Evolutionary conservation across 2,329 filamentous ascomycete genomes (phyloP).

Genomic region (Penicillium olsonii): DNA sequence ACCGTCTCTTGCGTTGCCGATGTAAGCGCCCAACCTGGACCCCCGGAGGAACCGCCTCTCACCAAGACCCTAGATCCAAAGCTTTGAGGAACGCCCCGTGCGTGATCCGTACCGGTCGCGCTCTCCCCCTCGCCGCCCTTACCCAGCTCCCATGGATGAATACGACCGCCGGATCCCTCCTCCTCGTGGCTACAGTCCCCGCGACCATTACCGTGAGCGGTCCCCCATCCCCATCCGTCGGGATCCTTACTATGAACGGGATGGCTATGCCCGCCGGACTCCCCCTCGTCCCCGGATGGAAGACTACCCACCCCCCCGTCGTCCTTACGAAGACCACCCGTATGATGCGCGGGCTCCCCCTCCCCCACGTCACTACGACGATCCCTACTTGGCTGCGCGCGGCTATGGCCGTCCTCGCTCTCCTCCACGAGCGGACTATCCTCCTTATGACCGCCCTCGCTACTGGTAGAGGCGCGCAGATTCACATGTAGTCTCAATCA

Average conservation of each 20-base stretch:
- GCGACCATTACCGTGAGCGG: slow-evolving; percentile 82
- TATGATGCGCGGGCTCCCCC: slow-evolving; percentile 57
- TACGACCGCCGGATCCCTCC: slow-evolving; percentile 81
- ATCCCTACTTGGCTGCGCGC: slow-evolving; percentile 60
- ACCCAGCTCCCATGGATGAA: slow-evolving; percentile 67
- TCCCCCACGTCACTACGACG: slow-evolving; percentile 57
- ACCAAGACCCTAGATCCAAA: slow-evolving; percentile 63
- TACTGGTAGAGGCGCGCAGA: slow-evolving; percentile 44
- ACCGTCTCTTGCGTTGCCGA: slow-evolving; percentile 84
- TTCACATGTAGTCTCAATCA: slow-evolving; percentile 18
- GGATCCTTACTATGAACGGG: slow-evolving; percentile 79
- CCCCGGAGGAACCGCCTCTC: slow-evolving; percentile 23
- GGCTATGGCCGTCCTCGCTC: slow-evolving; percentile 54
- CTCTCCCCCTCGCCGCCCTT: slow-evolving; percentile 67
- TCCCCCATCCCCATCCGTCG: slow-evolving; percentile 70
- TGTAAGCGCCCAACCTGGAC: slow-evolving; percentile 57
- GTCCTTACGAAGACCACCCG: slow-evolving; percentile 59
- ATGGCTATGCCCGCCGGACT: slow-evolving; percentile 73
- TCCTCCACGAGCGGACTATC: slow-evolving; percentile 44
- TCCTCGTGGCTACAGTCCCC: slow-evolving; percentile 80
- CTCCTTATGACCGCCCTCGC: slow-evolving; percentile 45
- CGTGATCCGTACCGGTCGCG: slow-evolving; percentile 77
- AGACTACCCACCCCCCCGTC: slow-evolving; percentile 67
- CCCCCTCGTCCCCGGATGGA: slow-evolving; percentile 76
- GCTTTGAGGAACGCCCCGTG: slow-evolving; percentile 65